Conservation (phyloP, 768 basidiomycete species). For the Suillus americanus region DNA sequence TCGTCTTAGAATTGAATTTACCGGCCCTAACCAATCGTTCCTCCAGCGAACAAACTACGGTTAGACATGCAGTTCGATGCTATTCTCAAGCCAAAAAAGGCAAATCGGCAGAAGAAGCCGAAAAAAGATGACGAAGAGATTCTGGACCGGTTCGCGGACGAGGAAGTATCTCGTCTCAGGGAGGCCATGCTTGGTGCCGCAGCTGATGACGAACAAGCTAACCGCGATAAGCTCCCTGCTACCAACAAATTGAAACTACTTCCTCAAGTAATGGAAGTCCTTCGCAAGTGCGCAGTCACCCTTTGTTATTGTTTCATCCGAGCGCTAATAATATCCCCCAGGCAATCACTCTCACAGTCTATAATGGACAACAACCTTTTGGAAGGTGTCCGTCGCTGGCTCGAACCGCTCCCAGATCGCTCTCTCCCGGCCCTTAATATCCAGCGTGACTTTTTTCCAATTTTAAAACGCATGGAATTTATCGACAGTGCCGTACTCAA, state of each 20-base stretch:
- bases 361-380: constrained; percentile 95
- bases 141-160: constrained; percentile 85
- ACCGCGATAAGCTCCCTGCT: constrained; percentile 79
- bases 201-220: constrained; percentile 78
- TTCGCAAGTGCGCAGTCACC: constrained; percentile 76
- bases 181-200: constrained; percentile 87
- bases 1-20: constrained; percentile 14
- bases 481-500: constrained; percentile 91
- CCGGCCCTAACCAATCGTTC: constrained; percentile 6
- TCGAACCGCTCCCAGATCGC: constrained; percentile 91
- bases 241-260: constrained; percentile 81
- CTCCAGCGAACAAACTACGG: constrained; percentile 68
- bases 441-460: constrained; percentile 86
- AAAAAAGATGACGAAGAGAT: constrained; percentile 83
- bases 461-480: constrained; percentile 85
- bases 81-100: constrained; percentile 80
- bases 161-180: constrained; percentile 85
- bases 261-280: constrained; percentile 86
- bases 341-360: constrained; percentile 82
- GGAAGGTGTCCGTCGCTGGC: constrained; percentile 85
- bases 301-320: constrained; percentile 2
- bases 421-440: constrained; percentile 96
- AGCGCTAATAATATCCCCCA: constrained; percentile 27
- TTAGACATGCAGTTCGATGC: constrained; percentile 86
- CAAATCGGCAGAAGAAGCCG: constrained; percentile 57